These are phyloP conservation scores for Debaryomyces hansenii DNA, from an alignment of 805 yeast species.

Conservation along the genomic window DNA sequence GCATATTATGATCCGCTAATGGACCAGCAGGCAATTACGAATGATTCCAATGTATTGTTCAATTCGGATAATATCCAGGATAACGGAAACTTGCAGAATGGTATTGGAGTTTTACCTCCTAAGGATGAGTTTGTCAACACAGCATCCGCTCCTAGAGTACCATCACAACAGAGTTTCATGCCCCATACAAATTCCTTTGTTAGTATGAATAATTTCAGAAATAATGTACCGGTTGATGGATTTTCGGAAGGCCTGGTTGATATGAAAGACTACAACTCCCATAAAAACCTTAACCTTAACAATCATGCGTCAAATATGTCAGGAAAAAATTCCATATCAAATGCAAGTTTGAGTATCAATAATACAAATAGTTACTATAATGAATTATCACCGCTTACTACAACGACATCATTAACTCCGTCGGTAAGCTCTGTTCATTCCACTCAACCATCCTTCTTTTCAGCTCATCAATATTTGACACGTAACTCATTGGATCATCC, in stretches of 20 bases:
- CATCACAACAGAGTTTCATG: constrained; percentile 7
- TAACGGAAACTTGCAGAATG: too few relatives aligned
- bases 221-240: constrained; percentile 1
- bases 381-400: constrained; percentile 43
- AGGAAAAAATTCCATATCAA: not conserved
- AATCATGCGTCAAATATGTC: too few relatives aligned
- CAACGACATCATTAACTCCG: constrained; percentile 44
- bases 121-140: too few relatives aligned
- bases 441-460: constrained; percentile 43
- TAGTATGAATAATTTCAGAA: constrained; percentile 1
- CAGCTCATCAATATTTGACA: constrained; percentile 41
- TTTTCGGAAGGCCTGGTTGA: not conserved
- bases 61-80: not conserved
- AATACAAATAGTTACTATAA: constrained; percentile 1
- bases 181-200: constrained; percentile 2
- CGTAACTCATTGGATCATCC: constrained; percentile 40
- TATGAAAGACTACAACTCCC: too few relatives aligned
- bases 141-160: constrained; percentile 5
- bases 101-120: too few relatives aligned
- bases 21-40: not conserved
- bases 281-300: too few relatives aligned
- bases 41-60: not conserved
- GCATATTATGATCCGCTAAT: constrained; percentile 10
- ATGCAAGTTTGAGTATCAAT: constrained; percentile 1
- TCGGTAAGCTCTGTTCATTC: constrained; percentile 41